These are phyloP conservation scores for Alternaria novae-zelandiae DNA, from an alignment of 2,329 filamentous ascomycete species.

Conservation along the genomic window DNA sequence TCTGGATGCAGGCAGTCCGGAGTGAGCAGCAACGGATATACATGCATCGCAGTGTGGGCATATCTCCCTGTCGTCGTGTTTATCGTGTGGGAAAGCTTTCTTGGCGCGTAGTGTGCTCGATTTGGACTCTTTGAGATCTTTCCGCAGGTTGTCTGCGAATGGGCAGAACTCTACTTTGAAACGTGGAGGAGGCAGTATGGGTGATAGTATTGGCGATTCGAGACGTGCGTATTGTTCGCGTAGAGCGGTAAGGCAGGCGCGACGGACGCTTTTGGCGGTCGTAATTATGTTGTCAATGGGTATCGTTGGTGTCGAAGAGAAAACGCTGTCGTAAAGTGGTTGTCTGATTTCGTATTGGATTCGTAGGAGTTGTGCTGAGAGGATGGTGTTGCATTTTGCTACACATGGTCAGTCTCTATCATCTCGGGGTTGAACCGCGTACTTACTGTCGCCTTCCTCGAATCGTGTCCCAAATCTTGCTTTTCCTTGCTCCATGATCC, in stretches of 20 bases:
- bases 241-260: constrained; percentile 38
- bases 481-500: constrained; percentile 35
- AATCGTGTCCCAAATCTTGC: constrained; percentile 37
- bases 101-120: constrained; percentile 30
- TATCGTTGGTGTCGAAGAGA: constrained; percentile 26
- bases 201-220: constrained; percentile 20
- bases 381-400: constrained; percentile 41
- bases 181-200: constrained; percentile 41
- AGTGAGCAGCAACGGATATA: constrained; percentile 40
- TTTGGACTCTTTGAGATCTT: constrained; percentile 28
- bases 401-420: constrained; percentile 18
- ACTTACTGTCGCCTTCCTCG: constrained; percentile 43
- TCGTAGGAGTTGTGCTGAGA: constrained; percentile 41
- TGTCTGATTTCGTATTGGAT: constrained; percentile 42
- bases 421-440: not conserved
- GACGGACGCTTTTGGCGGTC: constrained; percentile 40
- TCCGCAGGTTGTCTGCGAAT: constrained; percentile 37
- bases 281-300: constrained; percentile 39
- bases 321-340: constrained; percentile 37
- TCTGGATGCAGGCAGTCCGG: constrained; percentile 39
- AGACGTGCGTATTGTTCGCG: constrained; percentile 39
- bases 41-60: constrained; percentile 41
- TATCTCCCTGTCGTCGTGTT: constrained; percentile 42
- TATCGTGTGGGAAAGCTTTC: constrained; percentile 36
- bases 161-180: constrained; percentile 45